These are phyloP conservation scores for Alloteropsis angusta DNA, from an alignment of 202 grass and related monocot species.

Conservation along the genomic window DNA sequence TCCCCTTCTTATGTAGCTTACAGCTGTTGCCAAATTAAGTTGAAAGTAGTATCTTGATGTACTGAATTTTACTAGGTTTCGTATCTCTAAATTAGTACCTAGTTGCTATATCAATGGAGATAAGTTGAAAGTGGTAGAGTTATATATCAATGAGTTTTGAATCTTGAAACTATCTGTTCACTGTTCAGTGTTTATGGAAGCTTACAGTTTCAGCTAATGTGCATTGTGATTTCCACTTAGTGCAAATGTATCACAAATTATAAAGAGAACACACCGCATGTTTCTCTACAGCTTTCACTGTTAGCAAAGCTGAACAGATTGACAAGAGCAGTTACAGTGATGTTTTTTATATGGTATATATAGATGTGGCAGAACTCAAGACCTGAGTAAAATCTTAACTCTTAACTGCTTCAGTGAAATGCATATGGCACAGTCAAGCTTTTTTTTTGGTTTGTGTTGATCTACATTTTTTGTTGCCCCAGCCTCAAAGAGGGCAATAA, in stretches of 20 bases:
- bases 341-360: not conserved
- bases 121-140: not conserved
- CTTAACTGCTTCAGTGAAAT: not conserved
- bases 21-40: not conserved
- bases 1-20: not conserved
- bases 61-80: not conserved
- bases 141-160: not conserved
- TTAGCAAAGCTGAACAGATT: not conserved
- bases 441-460: not conserved
- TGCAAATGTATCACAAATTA: not conserved
- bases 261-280: not conserved
- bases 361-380: not conserved
- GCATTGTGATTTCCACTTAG: not conserved
- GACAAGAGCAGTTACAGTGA: not conserved
- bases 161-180: not conserved
- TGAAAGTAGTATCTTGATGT: not conserved
- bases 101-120: not conserved
- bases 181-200: not conserved
- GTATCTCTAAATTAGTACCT: not conserved
- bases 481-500: not conserved
- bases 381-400: not conserved
- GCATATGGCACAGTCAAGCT: not conserved
- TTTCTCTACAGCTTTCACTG: not conserved
- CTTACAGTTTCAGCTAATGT: not conserved
- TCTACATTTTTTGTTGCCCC: not conserved